A percentile compares a stretch with the other conserved stretches of the same genome.
Conservation (phyloP, 371 early-diverging fungal species). For the Choanephora cucurbitarum region DNA sequence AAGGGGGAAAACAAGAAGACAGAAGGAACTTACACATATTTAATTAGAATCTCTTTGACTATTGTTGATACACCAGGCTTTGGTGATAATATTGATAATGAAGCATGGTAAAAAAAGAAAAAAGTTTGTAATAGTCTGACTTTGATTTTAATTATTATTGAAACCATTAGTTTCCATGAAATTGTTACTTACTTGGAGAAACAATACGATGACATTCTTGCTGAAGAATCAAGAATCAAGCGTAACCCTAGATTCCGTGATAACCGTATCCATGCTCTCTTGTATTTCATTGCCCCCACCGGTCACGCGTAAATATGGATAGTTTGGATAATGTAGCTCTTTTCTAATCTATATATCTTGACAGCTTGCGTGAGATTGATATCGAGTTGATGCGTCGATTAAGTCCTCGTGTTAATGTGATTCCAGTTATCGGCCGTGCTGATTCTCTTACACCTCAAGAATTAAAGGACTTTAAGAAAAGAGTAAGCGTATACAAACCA, state of each 20-base stretch:
- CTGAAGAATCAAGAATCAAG: slow-evolving; percentile 92
- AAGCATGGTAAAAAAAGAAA: slow-evolving; percentile 55
- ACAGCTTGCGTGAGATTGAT: slow-evolving; percentile 92
- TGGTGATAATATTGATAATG: slow-evolving; percentile 90
- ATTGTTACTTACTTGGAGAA: slow-evolving; percentile 92
- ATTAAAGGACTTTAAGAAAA: slow-evolving; percentile 80
- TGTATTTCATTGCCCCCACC: slow-evolving; percentile 97
- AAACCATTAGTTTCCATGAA: slow-evolving; percentile 65
- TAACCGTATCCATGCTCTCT: slow-evolving; percentile 94
- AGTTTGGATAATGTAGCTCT: background rate
- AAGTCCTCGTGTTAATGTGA: slow-evolving; percentile 92
- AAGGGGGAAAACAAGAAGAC: background rate
- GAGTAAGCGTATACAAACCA: slow-evolving; percentile 57
- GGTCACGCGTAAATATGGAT: slow-evolving; percentile 77
- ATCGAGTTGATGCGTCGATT: slow-evolving; percentile 96
- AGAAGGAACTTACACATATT: background rate
- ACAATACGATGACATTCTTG: slow-evolving; percentile 95
- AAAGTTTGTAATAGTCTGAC: background rate
- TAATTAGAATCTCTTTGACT: slow-evolving; percentile 32
- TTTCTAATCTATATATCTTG: slow-evolving; percentile 7
- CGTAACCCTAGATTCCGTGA: slow-evolving; percentile 97
- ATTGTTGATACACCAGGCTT: slow-evolving; percentile 97
- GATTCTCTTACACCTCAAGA: slow-evolving; percentile 79
- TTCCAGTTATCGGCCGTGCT: slow-evolving; percentile 87
- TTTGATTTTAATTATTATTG: background rate